Conservation (phyloP, 139 green algal genomes). For the Pseudopediastrum boryanum region DNA sequence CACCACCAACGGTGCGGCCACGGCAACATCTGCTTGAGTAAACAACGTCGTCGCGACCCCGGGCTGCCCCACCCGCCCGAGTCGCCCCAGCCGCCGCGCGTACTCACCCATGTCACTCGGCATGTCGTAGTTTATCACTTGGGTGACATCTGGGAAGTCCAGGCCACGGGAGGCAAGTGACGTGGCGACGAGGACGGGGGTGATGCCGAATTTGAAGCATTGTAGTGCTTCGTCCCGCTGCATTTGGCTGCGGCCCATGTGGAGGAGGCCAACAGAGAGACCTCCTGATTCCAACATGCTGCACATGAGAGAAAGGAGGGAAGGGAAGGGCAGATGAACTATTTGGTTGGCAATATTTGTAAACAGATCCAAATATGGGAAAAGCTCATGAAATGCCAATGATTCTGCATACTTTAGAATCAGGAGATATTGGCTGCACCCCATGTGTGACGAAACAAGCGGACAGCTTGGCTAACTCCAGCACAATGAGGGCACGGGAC, state of each 20-base stretch:
- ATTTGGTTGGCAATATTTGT: constrained; percentile 27
- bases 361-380: too few relatives aligned
- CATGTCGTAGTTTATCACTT: constrained; percentile 87
- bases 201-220: constrained; percentile 86
- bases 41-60: constrained; percentile 80
- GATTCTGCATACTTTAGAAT: too few relatives aligned
- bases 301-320: too few relatives aligned
- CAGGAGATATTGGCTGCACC: too few relatives aligned
- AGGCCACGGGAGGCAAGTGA: constrained; percentile 81
- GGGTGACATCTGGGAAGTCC: constrained; percentile 85
- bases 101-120: constrained; percentile 58
- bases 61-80: constrained; percentile 69
- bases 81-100: constrained; percentile 79
- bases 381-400: too few relatives aligned
- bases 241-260: constrained; percentile 84
- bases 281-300: constrained; percentile 50
- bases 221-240: constrained; percentile 87
- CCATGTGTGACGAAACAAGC: too few relatives aligned
- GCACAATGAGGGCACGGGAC: too few relatives aligned
- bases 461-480: too few relatives aligned
- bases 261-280: constrained; percentile 74
- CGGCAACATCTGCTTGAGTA: constrained; percentile 46
- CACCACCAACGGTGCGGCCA: constrained; percentile 60
- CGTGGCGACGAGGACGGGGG: constrained; percentile 85
- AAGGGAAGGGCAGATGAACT: too few relatives aligned